A percentile compares a stretch with the other conserved stretches of the same genome.
phyloP scores from a whole-genome alignment of 139 green algal species.

The Spirogloea muscicola region DNA sequence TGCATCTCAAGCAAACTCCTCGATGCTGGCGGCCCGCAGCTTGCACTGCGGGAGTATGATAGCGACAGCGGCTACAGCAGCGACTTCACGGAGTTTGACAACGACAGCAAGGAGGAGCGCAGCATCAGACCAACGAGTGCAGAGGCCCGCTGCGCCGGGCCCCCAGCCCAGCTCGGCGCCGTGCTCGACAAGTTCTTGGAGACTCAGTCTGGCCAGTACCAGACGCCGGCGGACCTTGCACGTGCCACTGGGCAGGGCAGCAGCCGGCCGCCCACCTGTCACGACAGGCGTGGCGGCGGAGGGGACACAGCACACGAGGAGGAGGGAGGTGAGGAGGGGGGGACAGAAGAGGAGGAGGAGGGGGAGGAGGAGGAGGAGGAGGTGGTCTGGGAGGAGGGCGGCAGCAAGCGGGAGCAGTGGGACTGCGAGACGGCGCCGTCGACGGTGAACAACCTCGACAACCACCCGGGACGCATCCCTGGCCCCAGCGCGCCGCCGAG shows the following conservation, averaged over 20 bases:
- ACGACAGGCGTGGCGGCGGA: too few species aligned
- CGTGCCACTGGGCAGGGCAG: not conserved
- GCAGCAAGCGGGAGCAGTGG: slow-evolving; percentile 62
- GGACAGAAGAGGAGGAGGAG: slow-evolving; percentile 12
- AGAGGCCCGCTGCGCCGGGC: slow-evolving; percentile 22
- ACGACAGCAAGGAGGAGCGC: slow-evolving; percentile 41
- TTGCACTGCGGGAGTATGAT: slow-evolving; percentile 61
- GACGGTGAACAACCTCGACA: slow-evolving; percentile 73
- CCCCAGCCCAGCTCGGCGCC: slow-evolving; percentile 49
- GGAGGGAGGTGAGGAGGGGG: not conserved
- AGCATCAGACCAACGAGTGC: too few species aligned
- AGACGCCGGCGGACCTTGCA: not conserved
- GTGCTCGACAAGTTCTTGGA: slow-evolving; percentile 76
- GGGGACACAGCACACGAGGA: not conserved
- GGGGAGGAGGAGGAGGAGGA: slow-evolving; percentile 29
- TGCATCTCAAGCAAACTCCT: not conserved
- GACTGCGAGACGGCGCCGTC: slow-evolving; percentile 85
- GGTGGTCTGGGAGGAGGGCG: slow-evolving; percentile 14
- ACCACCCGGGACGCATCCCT: slow-evolving; percentile 71
- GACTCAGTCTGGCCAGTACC: not conserved
- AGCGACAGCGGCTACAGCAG: too few species aligned
- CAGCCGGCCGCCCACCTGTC: not conserved
- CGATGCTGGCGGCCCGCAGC: slow-evolving; percentile 3
- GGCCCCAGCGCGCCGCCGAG: not conserved
- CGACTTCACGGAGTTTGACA: slow-evolving; percentile 68